Conservation (phyloP, 495 filamentous ascomycete species). For the Parmelia sp. region DNA sequence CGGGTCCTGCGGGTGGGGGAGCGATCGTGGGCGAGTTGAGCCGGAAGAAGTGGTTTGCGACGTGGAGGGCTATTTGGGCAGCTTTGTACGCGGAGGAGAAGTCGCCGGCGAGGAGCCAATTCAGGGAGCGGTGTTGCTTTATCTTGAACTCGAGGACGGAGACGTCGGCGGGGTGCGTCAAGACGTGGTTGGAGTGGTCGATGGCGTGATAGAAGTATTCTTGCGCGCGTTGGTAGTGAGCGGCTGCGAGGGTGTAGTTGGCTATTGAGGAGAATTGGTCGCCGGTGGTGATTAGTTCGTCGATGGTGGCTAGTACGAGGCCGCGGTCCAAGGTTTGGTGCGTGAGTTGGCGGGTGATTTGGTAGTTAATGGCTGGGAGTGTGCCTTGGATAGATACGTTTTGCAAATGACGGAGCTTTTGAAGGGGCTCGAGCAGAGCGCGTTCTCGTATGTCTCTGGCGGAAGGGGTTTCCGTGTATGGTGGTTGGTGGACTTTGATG, state of each 20-base stretch:
- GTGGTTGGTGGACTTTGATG: not conserved
- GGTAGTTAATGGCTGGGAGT: not conserved
- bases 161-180: conserved; percentile 5
- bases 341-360: conserved; percentile 4
- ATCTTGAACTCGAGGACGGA: conserved; percentile 7
- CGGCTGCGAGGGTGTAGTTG: not conserved
- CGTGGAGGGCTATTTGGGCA: conserved; percentile 4
- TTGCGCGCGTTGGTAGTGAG: conserved; percentile 2
- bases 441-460: conserved; percentile 2
- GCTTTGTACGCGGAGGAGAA: conserved; percentile 6
- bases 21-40: not conserved
- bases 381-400: conserved; percentile 6
- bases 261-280: not conserved
- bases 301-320: conserved; percentile 4
- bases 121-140: conserved; percentile 10
- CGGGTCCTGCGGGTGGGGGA: not conserved
- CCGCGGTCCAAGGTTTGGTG: not conserved
- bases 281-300: conserved; percentile 9
- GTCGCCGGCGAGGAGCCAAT: not conserved
- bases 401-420: conserved; percentile 1
- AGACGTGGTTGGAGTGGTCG: not conserved
- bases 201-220: conserved; percentile 15
- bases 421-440: not conserved
- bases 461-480: not conserved
- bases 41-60: conserved; percentile 7